Base-by-base conservation (phyloP, 495 filamentous ascomycete species). In the Immersiella caudata region DNA sequence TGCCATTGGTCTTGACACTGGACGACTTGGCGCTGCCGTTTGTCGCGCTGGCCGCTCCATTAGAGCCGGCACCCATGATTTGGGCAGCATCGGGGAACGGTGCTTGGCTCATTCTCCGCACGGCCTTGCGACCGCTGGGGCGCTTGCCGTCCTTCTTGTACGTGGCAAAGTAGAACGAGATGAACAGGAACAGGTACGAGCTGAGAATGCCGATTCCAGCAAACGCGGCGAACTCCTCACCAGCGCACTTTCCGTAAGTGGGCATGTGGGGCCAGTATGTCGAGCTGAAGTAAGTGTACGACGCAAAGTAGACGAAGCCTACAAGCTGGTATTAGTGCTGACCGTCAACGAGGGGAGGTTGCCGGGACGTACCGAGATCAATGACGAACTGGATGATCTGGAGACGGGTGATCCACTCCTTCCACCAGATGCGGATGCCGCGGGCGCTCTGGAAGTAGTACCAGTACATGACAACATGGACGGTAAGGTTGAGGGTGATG, bases 81-180 rank as follows among this genome's bases (percentile, higher is more conserved):
- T 75, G 67, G 60, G 78, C 81, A 63, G 77, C 84, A 79, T 77
- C 81, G 24, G 76, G 85, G 72, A 80, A 83, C 67, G 82, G 82
- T n/a, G 82, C 81, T 70, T 84, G 82, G 70, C 78, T 81, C 82
- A 84, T 83, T 67, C 81, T 79, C 36, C 82, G 80, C 40, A 83
- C 78, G 26, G 81, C 79, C 80, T 87, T 89, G 76, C 85, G 86
- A 25, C 79, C 81, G 64, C 80, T 83, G 29, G 82, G 79, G 35
- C 79, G 78, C 84, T 91, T 92, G 74, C 86, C 85, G 60, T 87
- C 83, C 87, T 96, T 97, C 81, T 91, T 93, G 84, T 99, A 99
- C 64, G 95, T 99, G 58, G 93, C 92, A 69, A 96, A 83, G 86
- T 99, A 99, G 90, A 99, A 99, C 60, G 90, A 93, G 83, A 99